Evolutionary conservation across 2,329 filamentous ascomycete genomes (phyloP), one percentile per base, ranked within the genome.

Genomic region (Aspergillus intermedius): DNA sequence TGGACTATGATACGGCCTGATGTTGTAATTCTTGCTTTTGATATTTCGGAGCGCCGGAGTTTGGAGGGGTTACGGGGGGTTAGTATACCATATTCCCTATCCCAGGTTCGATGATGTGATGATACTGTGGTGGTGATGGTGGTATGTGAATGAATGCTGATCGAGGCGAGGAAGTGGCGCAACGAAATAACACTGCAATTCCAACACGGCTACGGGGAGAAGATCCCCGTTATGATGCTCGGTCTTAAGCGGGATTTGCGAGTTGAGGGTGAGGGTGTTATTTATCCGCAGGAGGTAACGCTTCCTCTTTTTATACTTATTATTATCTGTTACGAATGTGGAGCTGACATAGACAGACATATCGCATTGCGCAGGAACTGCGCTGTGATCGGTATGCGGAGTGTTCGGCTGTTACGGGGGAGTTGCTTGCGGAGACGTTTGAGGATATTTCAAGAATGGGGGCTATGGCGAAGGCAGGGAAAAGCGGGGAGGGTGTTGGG

Each of bases 351-450:
- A 58, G 54, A 61, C 56, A 73, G 74, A 79, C 54, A 66, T 80
- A 76, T 69, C 76, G 59, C 64, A 80, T 79, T 5, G 80, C 81
- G 13, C 79, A 81, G 55, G 76, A 80, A 55, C 76, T 83, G 66
- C 70, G 79, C 21, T 80, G 77, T 61, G 81, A 84, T 68, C 69
- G 74, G 32, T 84, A 84, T 63, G 81, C 79, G 3, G 81, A 84
- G 59, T 84, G 81, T 54, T 82, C 78, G 52, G 80, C 81, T 37
- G 34, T 78, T 35, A 83, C 80, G 5, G 80, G 81, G 3, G 77
- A 83, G 64, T 65, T 84, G 35, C 77, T 81, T 54, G 68, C 69
- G 28, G 76, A 83, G 62, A 78, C 80, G 0, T 73, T 83, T 49
- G 80, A 84, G 58, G 81, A 84, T 61, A 70, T 84, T 17, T 78